Evolutionary conservation across 2,329 filamentous ascomycete species (phyloP).

Genomic region (Capronia coronata): DNA sequence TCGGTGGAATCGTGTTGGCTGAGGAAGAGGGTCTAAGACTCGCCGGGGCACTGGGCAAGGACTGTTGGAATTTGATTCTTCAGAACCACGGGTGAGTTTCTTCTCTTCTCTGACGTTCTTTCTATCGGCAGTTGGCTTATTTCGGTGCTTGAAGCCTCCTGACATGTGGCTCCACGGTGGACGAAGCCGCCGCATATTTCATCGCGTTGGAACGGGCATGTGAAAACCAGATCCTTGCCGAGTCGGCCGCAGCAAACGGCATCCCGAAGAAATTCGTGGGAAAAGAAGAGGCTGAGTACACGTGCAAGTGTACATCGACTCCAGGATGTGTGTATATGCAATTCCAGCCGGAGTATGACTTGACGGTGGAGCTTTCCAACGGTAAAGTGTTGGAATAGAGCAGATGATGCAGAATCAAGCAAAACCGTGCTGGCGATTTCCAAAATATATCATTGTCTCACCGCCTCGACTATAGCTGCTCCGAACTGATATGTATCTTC

Average conservation of each 20-base stretch:
- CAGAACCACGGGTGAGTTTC: constrained; percentile 45
- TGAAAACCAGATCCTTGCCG: constrained; percentile 47
- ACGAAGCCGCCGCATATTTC: constrained; percentile 50
- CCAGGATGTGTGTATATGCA: constrained; percentile 5
- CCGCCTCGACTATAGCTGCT: no score
- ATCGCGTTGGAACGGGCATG: constrained; percentile 49
- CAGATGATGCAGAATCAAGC: no score
- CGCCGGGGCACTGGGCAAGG: constrained; percentile 40
- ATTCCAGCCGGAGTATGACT: constrained; percentile 7
- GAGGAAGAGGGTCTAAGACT: constrained; percentile 49
- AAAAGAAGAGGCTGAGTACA: constrained; percentile 6
- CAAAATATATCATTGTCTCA: no score
- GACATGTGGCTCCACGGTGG: constrained; percentile 45
- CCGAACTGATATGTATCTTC: no score
- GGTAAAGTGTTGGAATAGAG: constrained; percentile 1
- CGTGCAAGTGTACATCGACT: constrained; percentile 1
- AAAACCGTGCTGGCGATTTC: no score
- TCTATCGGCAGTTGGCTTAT: background rate
- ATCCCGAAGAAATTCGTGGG: background rate
- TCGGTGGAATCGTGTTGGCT: constrained; percentile 49
- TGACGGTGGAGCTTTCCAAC: constrained; percentile 1
- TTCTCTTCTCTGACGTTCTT: background rate
- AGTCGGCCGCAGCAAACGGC: constrained; percentile 8
- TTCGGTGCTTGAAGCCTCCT: constrained; percentile 4
- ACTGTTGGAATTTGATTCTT: constrained; percentile 39